Conservation (phyloP, 2,329 filamentous ascomycete species). For the Talaromyces pinophilus region DNA sequence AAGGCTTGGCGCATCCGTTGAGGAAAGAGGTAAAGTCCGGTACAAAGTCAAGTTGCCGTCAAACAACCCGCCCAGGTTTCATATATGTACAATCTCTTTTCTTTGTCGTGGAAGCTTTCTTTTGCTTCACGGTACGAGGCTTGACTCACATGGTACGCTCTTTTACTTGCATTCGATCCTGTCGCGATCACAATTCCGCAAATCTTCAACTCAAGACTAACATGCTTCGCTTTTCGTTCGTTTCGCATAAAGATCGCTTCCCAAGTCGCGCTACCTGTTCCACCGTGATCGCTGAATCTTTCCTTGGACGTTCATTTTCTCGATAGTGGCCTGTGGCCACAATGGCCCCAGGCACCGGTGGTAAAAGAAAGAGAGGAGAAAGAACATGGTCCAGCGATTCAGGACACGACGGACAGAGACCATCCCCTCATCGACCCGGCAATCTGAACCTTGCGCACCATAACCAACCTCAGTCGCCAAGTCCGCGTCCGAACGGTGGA, state of each 20-base stretch:
- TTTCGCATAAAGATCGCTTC: constrained; percentile 23
- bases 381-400: constrained; percentile 48
- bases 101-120: constrained; percentile 16
- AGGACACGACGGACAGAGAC: constrained; percentile 43
- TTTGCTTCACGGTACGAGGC: constrained; percentile 16
- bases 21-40: constrained; percentile 10
- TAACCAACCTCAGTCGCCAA: constrained; percentile 43
- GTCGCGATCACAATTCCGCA: neutral
- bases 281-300: constrained; percentile 29
- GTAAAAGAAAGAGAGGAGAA: constrained; percentile 59
- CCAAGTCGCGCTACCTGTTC: constrained; percentile 34
- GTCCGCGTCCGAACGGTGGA: constrained; percentile 38
- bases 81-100: constrained; percentile 4
- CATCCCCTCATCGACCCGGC: constrained; percentile 51
- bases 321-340: constrained; percentile 29
- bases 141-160: constrained; percentile 14
- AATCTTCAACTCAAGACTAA: constrained; percentile 2
- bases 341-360: constrained; percentile 54
- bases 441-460: constrained; percentile 56
- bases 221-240: constrained; percentile 3
- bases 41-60: neutral
- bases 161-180: neutral
- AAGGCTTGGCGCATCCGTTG: constrained; percentile 18
- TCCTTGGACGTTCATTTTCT: constrained; percentile 22
- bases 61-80: constrained; percentile 1